Conservation (phyloP, 164 flowering plant species). For the Stephania yunnanensis region DNA sequence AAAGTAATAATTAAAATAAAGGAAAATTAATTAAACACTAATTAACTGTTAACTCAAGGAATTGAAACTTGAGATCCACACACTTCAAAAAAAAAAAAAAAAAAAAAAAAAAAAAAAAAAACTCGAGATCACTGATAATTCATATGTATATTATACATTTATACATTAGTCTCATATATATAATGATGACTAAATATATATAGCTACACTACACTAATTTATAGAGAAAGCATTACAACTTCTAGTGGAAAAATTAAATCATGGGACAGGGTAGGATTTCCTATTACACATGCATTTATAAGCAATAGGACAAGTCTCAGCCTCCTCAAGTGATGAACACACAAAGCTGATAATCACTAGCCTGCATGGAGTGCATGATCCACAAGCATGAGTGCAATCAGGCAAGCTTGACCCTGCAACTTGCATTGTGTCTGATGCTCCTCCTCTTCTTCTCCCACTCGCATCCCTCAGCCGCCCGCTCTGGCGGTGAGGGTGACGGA, state of each 20-base stretch:
- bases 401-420: constrained; percentile 80
- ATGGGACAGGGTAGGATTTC: constrained; percentile 85
- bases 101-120: no score
- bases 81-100: no score
- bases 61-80: no score
- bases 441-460: constrained; percentile 17
- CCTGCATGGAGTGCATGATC: constrained; percentile 78
- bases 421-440: constrained; percentile 38
- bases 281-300: constrained; percentile 78
- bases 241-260: not conserved
- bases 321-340: constrained; percentile 62
- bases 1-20: no score
- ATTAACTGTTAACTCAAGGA: no score
- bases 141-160: not conserved
- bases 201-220: not conserved
- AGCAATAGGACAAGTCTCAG: constrained; percentile 87
- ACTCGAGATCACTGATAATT: no score
- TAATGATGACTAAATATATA: not conserved
- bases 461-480: not conserved
- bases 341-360: constrained; percentile 82
- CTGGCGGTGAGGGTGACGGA: constrained; percentile 8
- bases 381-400: constrained; percentile 85
- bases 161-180: not conserved
- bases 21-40: no score
- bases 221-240: no score